These are phyloP conservation scores for Nemania sp. DNA, from an alignment of 2,329 filamentous ascomycete genomes.

Conservation along the genomic window DNA sequence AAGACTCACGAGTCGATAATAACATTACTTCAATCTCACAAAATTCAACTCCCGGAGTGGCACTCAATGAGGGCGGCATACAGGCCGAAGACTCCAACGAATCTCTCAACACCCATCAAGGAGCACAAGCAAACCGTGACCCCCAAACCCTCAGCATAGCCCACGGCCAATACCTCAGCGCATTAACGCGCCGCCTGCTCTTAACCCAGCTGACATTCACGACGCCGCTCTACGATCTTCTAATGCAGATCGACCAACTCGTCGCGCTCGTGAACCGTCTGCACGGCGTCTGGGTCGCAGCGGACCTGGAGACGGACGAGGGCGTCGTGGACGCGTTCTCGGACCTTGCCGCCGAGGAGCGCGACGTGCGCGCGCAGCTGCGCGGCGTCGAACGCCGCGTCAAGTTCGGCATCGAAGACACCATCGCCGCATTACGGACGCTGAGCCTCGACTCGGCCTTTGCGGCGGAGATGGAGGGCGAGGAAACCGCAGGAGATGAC, in stretches of 20 bases:
- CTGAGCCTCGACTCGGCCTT: conserved; percentile 26
- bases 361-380: conserved; percentile 66
- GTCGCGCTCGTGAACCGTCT: conserved; percentile 76
- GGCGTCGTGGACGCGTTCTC: conserved; percentile 77
- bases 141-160: conserved; percentile 82
- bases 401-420: conserved; percentile 67
- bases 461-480: conserved; percentile 27
- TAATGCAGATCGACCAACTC: conserved; percentile 78
- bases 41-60: background rate
- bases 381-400: conserved; percentile 65
- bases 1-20: conserved; percentile 26
- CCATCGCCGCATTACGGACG: conserved; percentile 51
- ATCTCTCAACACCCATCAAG: background rate
- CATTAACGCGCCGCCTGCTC: conserved; percentile 67
- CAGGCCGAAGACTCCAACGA: conserved; percentile 13
- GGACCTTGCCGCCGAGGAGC: conserved; percentile 73
- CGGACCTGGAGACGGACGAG: conserved; percentile 81
- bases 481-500: conserved; percentile 22
- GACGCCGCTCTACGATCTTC: conserved; percentile 64
- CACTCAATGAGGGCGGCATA: background rate
- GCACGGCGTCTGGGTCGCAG: conserved; percentile 72
- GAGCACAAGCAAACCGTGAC: conserved; percentile 59
- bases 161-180: conserved; percentile 74
- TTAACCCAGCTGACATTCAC: conserved; percentile 63
- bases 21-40: conserved; percentile 15